Base-by-base conservation (phyloP, 2,329 filamentous ascomycete genomes). In the Setomelanomma holmii region DNA sequence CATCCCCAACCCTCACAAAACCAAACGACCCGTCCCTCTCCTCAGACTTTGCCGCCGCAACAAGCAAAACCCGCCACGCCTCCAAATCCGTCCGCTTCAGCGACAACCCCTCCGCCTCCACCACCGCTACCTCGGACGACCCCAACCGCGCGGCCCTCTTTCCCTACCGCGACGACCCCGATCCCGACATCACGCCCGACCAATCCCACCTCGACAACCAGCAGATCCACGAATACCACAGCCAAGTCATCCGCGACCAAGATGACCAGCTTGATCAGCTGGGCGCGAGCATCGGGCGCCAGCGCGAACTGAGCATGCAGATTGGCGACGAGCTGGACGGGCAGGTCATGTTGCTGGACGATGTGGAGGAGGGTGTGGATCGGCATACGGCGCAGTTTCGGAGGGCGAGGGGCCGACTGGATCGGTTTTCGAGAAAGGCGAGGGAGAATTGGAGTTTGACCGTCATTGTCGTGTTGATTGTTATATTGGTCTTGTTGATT, bases 311-410 rank as follows among this genome's bases (percentile, higher is more conserved):
- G 56, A 93, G 89, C 71, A 96, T 97, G 79, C 91, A 95, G 78
- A 98, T 99, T 67, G 93, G 95, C 23, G 90, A 97, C 73, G 95
- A 99, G 80, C 82, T 99, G 30, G 95, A 98, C 66, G 89, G 87
- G 63, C 95, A 99, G 68, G 89, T 96, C 33, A 83, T 89, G 63
- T 81, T 99, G 80, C 81, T 99, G 23, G 93, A 97, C 72, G 93
- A 96, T 66, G 86, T 96, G 39, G 95, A 98, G 69, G 84, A 84
- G 39, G 84, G 88, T 17, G 89, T 93, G 6, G 92, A 96, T 72
- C 80, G 93, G 51, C 93, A 98, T 76, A 84, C 89, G 72, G 81
- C 80, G 21, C 86, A 90, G 43, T 80, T 99, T 45, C 86, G 92
- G 61, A 82, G 90, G 8, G 95, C 93, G 24, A 84, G 86, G 64